A percentile compares a stretch with the other conserved stretches of the same genome.
These are phyloP conservation scores for Colletotrichum salicis DNA, from an alignment of 2,329 filamentous ascomycete species.

Conservation along the genomic window DNA sequence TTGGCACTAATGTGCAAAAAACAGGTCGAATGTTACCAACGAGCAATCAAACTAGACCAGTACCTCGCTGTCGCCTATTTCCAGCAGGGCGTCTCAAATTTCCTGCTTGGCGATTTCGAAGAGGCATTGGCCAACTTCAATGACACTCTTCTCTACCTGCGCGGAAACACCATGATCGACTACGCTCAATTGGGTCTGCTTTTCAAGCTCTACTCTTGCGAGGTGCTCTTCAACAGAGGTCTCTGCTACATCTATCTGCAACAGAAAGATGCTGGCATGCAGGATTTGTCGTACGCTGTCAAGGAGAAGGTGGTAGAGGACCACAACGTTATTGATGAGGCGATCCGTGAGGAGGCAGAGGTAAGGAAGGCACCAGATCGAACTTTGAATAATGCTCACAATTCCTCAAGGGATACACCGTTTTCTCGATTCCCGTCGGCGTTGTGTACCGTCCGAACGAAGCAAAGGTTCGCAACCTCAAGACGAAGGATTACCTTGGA, in stretches of 20 bases:
- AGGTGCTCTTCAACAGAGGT: constrained; percentile 96
- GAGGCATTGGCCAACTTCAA: constrained; percentile 99
- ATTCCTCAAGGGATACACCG: constrained; percentile 82
- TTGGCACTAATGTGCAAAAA: constrained; percentile 35
- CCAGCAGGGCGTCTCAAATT: constrained; percentile 98
- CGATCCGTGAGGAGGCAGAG: constrained; percentile 91
- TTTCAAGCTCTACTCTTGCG: constrained; percentile 97
- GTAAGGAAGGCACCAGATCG: constrained; percentile 56
- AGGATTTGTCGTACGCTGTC: constrained; percentile 88
- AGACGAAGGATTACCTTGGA: constrained; percentile 96
- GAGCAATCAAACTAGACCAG: constrained; percentile 88
- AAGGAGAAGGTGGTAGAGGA: constrained; percentile 97
- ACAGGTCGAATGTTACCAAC: constrained; percentile 94
- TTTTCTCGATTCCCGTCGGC: constrained; percentile 97
- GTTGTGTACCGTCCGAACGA: constrained; percentile 96
- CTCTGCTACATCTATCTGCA: constrained; percentile 97
- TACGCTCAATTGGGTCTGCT: constrained; percentile 95
- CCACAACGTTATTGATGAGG: constrained; percentile 98
- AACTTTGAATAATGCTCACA: constrained; percentile 1
- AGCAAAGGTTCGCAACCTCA: constrained; percentile 97
- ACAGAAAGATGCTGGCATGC: constrained; percentile 88
- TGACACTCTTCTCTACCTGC: constrained; percentile 91
- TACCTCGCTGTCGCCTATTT: constrained; percentile 99
- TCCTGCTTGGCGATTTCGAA: constrained; percentile 95
- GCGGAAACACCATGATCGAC: constrained; percentile 97